Conservation (phyloP, 306 rosid genomes). For the Morella rubra region DNA sequence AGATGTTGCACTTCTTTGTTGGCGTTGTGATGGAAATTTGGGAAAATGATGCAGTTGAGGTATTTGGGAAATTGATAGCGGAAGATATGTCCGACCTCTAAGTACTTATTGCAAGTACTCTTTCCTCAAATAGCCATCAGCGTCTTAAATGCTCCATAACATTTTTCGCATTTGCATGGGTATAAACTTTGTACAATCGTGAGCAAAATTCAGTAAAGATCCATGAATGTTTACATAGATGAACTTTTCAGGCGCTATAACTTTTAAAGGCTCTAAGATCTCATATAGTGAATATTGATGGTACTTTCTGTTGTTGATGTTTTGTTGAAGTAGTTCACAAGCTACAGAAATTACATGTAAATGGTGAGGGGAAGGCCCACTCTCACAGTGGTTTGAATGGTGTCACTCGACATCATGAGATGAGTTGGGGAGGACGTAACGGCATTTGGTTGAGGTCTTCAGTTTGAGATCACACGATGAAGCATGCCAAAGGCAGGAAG, state of each 20-base stretch:
- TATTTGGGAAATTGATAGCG: background rate
- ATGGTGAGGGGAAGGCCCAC: background rate
- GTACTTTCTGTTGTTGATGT: background rate
- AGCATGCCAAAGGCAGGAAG: background rate
- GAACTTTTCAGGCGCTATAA: background rate
- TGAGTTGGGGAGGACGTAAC: background rate
- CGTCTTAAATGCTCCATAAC: background rate
- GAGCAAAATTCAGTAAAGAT: background rate
- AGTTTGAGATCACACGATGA: background rate
- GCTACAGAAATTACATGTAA: slow-evolving; percentile 1
- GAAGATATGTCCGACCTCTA: background rate
- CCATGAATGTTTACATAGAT: background rate
- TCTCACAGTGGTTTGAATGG: background rate
- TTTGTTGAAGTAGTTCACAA: background rate
- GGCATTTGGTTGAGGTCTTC: background rate
- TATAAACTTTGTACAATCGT: no score
- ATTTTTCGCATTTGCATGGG: background rate
- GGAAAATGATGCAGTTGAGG: background rate
- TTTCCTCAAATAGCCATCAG: background rate
- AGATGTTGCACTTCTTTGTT: background rate
- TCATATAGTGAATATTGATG: background rate
- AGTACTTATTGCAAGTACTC: background rate
- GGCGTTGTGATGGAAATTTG: background rate
- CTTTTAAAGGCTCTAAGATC: background rate
- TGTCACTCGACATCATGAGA: background rate